A percentile compares a stretch with the other conserved stretches of the same genome.
Conservation (phyloP, 305 asterid species). For the Fraxinus baroniana region DNA sequence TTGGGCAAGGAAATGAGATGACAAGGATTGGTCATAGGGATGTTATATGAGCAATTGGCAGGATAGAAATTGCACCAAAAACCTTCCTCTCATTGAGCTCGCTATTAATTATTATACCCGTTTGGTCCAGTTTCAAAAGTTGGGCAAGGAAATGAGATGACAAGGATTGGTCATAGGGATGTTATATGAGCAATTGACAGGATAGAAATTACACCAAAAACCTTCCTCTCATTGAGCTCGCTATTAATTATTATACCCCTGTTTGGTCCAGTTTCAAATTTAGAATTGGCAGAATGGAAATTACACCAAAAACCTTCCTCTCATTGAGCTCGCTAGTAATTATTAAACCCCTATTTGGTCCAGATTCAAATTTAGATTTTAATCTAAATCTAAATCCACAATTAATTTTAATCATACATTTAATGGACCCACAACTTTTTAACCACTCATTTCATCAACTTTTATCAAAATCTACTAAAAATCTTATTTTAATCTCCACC, state of each 20-base stretch:
- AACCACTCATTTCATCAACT: no score
- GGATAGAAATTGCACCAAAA: not conserved
- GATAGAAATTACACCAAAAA: not conserved
- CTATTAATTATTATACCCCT: not conserved
- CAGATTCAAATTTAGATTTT: no score
- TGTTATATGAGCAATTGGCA: not conserved
- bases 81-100: not conserved
- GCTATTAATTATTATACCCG: no score
- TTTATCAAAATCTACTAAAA: no score
- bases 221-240: not conserved
- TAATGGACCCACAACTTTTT: no score
- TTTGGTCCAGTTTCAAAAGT: no score
- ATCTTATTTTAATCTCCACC: no score
- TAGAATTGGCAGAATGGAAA: not conserved
- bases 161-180: not conserved
- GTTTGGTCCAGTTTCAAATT: no score
- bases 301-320: not conserved
- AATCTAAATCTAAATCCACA: no score
- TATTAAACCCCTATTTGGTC: not conserved
- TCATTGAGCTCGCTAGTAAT: not conserved
- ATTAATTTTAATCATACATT: no score
- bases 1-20: slow-evolving; percentile 3
- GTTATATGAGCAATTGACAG: not conserved
- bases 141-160: slow-evolving; percentile 2
- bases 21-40: not conserved